Conservation (phyloP, 2,329 filamentous ascomycete genomes). For the Phialophora macrospora region DNA sequence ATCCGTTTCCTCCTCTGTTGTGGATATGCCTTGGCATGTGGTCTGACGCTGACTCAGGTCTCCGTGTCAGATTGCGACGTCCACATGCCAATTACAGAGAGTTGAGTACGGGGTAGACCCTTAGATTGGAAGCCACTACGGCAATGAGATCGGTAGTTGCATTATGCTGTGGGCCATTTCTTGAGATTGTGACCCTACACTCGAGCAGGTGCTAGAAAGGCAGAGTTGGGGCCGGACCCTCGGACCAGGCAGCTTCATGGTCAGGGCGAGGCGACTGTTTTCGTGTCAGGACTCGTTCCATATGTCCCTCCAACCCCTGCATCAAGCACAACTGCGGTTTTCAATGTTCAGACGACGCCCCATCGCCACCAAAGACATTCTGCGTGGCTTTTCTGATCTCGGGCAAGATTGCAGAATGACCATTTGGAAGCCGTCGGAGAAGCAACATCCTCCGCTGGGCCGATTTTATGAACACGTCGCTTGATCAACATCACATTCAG, state of each 20-base stretch:
- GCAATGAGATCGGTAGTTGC: no score
- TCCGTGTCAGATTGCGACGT: neutral
- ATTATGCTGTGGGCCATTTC: neutral
- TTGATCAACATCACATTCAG: no score
- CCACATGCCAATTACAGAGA: neutral
- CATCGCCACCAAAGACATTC: neutral
- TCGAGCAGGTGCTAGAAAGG: no score
- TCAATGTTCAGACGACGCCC: neutral
- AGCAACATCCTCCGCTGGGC: no score
- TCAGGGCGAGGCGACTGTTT: neutral
- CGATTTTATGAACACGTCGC: no score
- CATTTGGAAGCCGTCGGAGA: no score
- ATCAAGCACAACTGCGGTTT: neutral
- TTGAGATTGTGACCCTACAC: neutral
- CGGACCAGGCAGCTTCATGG: neutral
- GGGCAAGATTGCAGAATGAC: no score
- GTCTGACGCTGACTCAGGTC: neutral
- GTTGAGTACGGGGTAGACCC: neutral
- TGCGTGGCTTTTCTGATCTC: no score
- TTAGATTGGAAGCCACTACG: neutral
- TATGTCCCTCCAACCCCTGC: neutral
- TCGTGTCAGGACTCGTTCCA: neutral
- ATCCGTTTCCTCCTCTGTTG: neutral
- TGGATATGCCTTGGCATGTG: neutral
- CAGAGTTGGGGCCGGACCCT: neutral